phyloP scores from a whole-genome alignment of 2,329 filamentous ascomycete genomes.

The Pseudocercospora macadamiae region DNA sequence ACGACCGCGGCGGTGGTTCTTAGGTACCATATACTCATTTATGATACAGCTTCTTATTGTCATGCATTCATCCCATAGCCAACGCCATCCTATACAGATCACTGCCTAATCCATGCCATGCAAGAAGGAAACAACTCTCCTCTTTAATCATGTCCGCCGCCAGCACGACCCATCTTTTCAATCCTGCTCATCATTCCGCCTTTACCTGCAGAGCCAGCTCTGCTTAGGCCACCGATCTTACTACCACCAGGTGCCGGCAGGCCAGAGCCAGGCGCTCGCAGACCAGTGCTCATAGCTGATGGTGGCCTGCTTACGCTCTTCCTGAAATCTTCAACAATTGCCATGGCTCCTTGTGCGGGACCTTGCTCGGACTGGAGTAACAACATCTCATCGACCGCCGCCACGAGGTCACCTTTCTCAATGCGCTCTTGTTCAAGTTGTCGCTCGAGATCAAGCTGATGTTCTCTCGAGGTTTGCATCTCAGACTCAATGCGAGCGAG shows the following conservation, averaged over 20 bases:
- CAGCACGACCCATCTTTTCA: constrained; percentile 21
- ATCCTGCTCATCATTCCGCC: constrained; percentile 21
- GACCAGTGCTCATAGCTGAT: constrained; percentile 36
- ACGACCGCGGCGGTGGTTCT: too few relatives aligned
- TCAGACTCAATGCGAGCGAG: constrained; percentile 76
- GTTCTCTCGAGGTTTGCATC: constrained; percentile 67
- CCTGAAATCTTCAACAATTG: constrained; percentile 53
- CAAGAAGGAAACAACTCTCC: neutral
- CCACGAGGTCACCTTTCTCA: constrained; percentile 82
- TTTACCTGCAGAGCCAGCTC: constrained; percentile 11
- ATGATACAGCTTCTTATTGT: too few relatives aligned
- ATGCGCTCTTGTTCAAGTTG: constrained; percentile 75
- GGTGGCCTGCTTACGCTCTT: constrained; percentile 59
- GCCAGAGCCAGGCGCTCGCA: constrained; percentile 60
- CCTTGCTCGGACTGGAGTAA: constrained; percentile 58
- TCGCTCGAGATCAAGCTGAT: constrained; percentile 69
- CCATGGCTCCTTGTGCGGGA: constrained; percentile 42
- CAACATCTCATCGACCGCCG: constrained; percentile 83
- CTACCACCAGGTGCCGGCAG: constrained; percentile 43
- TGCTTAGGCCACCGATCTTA: constrained; percentile 43
- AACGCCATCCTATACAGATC: too few relatives aligned
- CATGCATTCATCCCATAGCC: neutral
- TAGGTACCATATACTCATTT: too few relatives aligned
- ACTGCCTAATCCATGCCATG: neutral
- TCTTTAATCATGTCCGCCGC: neutral